Conservation (phyloP, 352 stramenopile genomes). For the Globisporangium takayamanum region DNA sequence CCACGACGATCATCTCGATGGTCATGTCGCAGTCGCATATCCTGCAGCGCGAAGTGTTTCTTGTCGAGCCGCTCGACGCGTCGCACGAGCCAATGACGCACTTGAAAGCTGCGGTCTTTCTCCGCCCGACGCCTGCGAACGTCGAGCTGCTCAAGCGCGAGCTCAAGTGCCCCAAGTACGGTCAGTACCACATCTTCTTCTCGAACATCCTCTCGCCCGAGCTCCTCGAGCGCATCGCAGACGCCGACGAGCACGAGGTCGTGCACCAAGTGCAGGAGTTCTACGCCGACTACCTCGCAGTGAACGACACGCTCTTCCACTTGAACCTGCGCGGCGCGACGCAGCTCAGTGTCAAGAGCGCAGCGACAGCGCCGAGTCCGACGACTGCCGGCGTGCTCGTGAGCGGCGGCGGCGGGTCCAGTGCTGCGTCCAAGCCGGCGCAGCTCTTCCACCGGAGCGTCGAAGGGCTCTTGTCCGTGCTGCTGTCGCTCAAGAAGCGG, state of each 20-base stretch:
- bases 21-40: constrained; percentile 96
- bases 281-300: constrained; percentile 97
- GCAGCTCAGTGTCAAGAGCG: constrained; percentile 34
- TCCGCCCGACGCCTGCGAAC: constrained; percentile 91
- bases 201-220: constrained; percentile 93
- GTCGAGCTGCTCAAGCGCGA: constrained; percentile 90
- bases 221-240: constrained; percentile 93
- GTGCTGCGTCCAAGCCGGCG: constrained; percentile 24
- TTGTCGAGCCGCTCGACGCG: constrained; percentile 90
- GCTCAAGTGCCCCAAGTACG: constrained; percentile 92
- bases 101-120: constrained; percentile 93
- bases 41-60: constrained; percentile 93
- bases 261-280: constrained; percentile 97
- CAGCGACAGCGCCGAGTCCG: constrained; percentile 20
- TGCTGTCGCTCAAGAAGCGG: constrained; percentile 95
- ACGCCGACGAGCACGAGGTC: constrained; percentile 93
- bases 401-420: too few species aligned
- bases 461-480: constrained; percentile 89
- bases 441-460: constrained; percentile 91
- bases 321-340: constrained; percentile 87
- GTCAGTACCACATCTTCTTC: constrained; percentile 99
- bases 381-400: constrained; percentile 36
- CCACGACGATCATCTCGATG: constrained; percentile 93
- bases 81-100: constrained; percentile 86
- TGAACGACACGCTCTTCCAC: constrained; percentile 98